phyloP scores from a whole-genome alignment of 768 basidiomycete genomes.

The Coprinellus aureogranulatus region DNA sequence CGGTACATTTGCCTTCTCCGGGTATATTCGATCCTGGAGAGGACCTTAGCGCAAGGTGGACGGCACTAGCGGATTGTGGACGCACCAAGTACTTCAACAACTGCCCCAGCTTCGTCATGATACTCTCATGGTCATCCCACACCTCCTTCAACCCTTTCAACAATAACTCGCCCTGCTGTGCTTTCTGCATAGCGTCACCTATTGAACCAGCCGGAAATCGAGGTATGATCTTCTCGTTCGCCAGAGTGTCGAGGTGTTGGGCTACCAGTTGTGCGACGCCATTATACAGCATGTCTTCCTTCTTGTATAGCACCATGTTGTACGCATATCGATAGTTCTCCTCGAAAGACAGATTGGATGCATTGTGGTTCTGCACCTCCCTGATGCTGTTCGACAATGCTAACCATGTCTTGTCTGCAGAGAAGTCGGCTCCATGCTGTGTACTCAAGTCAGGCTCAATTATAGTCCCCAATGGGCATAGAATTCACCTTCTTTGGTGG shows the following conservation, averaged over 20 bases:
- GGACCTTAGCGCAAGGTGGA: neutral
- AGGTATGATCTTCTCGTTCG: conserved; percentile 72
- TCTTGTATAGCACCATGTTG: conserved; percentile 87
- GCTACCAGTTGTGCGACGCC: conserved; percentile 77
- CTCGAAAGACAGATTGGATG: conserved; percentile 69
- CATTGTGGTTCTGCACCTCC: conserved; percentile 94
- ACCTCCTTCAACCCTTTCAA: conserved; percentile 79
- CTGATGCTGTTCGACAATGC: conserved; percentile 81
- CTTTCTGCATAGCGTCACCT: too few species aligned
- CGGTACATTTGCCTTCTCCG: conserved; percentile 69
- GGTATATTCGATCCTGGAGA: conserved; percentile 85
- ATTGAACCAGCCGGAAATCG: conserved; percentile 75
- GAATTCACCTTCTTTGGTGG: conserved; percentile 43
- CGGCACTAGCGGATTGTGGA: conserved; percentile 7
- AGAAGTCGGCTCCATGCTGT: conserved; percentile 74
- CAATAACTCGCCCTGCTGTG: conserved; percentile 78
- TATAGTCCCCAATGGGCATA: too few species aligned
- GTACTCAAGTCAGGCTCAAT: too few species aligned
- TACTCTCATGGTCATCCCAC: conserved; percentile 92
- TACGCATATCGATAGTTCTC: conserved; percentile 94
- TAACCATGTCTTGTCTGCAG: conserved; percentile 82
- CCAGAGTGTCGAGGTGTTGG: conserved; percentile 80
- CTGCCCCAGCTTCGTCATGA: conserved; percentile 84
- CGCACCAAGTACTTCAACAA: conserved; percentile 95
- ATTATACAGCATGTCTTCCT: conserved; percentile 82